These are phyloP conservation scores for Monilinia fructicola DNA, from an alignment of 2,329 filamentous ascomycete species.

Conservation along the genomic window DNA sequence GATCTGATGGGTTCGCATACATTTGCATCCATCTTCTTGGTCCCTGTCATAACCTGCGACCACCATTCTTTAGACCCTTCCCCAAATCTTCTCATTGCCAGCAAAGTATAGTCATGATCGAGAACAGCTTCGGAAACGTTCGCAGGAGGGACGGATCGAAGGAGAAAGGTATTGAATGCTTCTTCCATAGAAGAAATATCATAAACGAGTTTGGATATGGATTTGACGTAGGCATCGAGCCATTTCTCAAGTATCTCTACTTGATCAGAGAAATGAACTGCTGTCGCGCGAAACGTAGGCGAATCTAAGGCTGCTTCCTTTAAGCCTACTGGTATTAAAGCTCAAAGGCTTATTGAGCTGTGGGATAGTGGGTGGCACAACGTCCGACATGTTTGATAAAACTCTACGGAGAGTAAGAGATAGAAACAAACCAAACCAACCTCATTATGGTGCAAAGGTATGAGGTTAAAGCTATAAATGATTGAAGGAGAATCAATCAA, in stretches of 20 bases:
- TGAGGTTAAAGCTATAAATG: not conserved
- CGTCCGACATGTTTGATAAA: slow-evolving; percentile 33
- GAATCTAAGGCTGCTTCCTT: slow-evolving; percentile 97
- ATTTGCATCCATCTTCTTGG: slow-evolving; percentile 74
- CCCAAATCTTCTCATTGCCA: slow-evolving; percentile 80
- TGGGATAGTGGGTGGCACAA: slow-evolving; percentile 28
- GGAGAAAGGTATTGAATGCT: slow-evolving; percentile 73
- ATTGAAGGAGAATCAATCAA: not conserved
- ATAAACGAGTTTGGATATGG: slow-evolving; percentile 59
- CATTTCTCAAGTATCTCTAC: slow-evolving; percentile 88
- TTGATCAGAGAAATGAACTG: slow-evolving; percentile 86
- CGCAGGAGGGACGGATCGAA: slow-evolving; percentile 70
- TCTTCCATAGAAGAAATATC: slow-evolving; percentile 76
- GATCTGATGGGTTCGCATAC: slow-evolving; percentile 78
- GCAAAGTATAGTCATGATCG: slow-evolving; percentile 91
- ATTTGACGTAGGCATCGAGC: slow-evolving; percentile 72
- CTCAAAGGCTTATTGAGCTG: slow-evolving; percentile 34
- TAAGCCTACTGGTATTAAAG: slow-evolving; percentile 67
- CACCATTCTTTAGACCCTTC: slow-evolving; percentile 89
- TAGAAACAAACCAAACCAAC: slow-evolving; percentile 6
- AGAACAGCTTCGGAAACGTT: slow-evolving; percentile 79
- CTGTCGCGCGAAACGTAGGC: slow-evolving; percentile 86
- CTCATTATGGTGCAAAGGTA: slow-evolving; percentile 14
- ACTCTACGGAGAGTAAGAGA: slow-evolving; percentile 20
- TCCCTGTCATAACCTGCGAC: slow-evolving; percentile 69